phyloP scores from a whole-genome alignment of 768 basidiomycete species.

The Mycena belliarum region DNA sequence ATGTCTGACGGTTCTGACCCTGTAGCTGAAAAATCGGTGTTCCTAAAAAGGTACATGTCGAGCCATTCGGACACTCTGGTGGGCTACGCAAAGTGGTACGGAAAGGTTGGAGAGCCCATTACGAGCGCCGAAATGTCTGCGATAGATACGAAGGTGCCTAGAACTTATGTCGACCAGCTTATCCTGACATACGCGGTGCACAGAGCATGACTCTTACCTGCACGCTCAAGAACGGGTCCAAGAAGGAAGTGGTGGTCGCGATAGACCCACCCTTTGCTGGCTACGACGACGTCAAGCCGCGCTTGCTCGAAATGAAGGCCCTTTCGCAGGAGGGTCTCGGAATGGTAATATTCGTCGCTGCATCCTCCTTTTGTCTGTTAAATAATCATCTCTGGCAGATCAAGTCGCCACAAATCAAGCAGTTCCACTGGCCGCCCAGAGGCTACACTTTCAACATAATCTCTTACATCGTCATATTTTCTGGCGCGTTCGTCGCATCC shows the following conservation, averaged over 20 bases:
- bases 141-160: conserved; percentile 66
- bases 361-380: conserved; percentile 39
- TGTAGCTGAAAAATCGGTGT: conserved; percentile 73
- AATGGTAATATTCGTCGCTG: conserved; percentile 55
- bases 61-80: conserved; percentile 79
- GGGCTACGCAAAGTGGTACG: conserved; percentile 79
- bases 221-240: conserved; percentile 48
- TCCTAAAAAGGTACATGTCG: conserved; percentile 84
- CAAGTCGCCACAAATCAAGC: conserved; percentile 59
- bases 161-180: too few relatives aligned
- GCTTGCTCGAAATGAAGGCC: conserved; percentile 73
- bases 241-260: conserved; percentile 51
- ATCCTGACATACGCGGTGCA: neutral
- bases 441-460: conserved; percentile 25
- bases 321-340: conserved; percentile 79
- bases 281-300: neutral
- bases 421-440: conserved; percentile 48
- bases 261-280: conserved; percentile 74
- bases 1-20: conserved; percentile 76
- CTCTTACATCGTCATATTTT: conserved; percentile 33
- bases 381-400: conserved; percentile 44
- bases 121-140: conserved; percentile 68
- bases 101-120: conserved; percentile 58
- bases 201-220: conserved; percentile 76
- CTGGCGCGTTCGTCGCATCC: conserved; percentile 24